A percentile compares a stretch with the other conserved stretches of the same genome.
Evolutionary conservation across 1,284 basidiomycete genomes (phyloP).

Genomic region (Apiotrichum laibachii): DNA sequence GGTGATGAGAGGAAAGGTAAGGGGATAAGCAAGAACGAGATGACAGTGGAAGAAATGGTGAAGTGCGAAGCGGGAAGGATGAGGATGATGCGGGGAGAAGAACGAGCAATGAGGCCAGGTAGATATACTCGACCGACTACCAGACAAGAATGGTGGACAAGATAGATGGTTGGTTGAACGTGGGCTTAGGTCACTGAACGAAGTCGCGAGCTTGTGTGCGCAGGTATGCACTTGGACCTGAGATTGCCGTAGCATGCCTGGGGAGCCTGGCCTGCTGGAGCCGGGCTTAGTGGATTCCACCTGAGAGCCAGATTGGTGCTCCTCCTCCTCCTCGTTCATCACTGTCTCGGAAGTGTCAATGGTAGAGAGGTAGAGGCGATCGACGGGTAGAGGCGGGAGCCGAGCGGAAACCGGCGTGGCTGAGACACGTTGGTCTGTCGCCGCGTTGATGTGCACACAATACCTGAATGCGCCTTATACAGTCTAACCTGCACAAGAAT

Average conservation of each 20-base stretch:
- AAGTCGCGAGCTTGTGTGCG: neutral
- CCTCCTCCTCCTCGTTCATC: neutral
- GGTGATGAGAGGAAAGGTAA: conserved; percentile 1
- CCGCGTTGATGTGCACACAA: conserved; percentile 1
- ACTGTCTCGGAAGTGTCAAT: conserved; percentile 8
- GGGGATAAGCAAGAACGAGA: neutral
- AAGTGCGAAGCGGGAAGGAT: conserved; percentile 3
- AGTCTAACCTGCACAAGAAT: conserved; percentile 1
- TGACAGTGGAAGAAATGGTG: neutral
- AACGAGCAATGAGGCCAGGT: neutral
- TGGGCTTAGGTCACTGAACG: neutral
- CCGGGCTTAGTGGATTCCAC: neutral
- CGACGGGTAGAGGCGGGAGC: conserved; percentile 16
- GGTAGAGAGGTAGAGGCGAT: conserved; percentile 7
- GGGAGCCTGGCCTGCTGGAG: neutral
- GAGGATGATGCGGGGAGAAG: conserved; percentile 1
- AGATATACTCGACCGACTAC: neutral
- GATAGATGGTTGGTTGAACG: neutral
- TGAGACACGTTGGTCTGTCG: conserved; percentile 18
- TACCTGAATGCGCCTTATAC: conserved; percentile 7
- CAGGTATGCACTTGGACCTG: neutral
- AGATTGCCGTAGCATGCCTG: neutral
- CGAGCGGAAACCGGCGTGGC: conserved; percentile 21
- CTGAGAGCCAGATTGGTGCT: neutral
- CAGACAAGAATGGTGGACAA: neutral